Conservation (phyloP, 768 basidiomycete genomes). For the Polyporus arcularius region DNA sequence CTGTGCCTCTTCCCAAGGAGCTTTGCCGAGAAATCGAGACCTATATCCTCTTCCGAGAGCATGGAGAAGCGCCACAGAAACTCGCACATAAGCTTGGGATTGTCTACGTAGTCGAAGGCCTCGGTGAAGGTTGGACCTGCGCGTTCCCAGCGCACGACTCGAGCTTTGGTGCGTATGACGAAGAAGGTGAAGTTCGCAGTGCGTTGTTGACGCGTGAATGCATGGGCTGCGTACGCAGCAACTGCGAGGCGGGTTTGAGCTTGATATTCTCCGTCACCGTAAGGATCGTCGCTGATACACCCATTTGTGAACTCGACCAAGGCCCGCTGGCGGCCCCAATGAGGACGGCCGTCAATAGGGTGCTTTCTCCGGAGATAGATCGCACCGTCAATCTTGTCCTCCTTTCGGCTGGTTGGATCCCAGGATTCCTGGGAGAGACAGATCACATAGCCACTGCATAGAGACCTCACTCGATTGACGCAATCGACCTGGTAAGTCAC, state of each 20-base stretch:
- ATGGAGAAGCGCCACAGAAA: not conserved
- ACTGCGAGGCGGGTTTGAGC: too few species aligned
- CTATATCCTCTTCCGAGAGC: not conserved
- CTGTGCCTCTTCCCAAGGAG: not conserved
- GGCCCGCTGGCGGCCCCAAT: not conserved
- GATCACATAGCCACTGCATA: not conserved
- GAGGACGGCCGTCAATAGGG: not conserved
- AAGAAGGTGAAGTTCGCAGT: not conserved
- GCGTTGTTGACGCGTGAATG: slow-evolving; percentile 2
- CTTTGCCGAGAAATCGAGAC: not conserved
- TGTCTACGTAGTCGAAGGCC: slow-evolving; percentile 2
- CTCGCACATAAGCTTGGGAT: not conserved
- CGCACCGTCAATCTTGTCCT: slow-evolving; percentile 1
- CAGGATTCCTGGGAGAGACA: not conserved
- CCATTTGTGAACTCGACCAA: slow-evolving; percentile 7
- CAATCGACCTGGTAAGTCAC: not conserved
- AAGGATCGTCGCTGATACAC: not conserved
- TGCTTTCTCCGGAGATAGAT: not conserved
- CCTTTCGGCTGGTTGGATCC: not conserved
- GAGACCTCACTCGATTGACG: not conserved
- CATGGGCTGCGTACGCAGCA: not conserved
- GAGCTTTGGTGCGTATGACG: not conserved
- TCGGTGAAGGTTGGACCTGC: not conserved
- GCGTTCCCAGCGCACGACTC: slow-evolving; percentile 1
- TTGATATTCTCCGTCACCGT: not conserved